Evolutionary conservation across 495 filamentous ascomycete species (phyloP).

Genomic region (Terfezia boudieri): DNA sequence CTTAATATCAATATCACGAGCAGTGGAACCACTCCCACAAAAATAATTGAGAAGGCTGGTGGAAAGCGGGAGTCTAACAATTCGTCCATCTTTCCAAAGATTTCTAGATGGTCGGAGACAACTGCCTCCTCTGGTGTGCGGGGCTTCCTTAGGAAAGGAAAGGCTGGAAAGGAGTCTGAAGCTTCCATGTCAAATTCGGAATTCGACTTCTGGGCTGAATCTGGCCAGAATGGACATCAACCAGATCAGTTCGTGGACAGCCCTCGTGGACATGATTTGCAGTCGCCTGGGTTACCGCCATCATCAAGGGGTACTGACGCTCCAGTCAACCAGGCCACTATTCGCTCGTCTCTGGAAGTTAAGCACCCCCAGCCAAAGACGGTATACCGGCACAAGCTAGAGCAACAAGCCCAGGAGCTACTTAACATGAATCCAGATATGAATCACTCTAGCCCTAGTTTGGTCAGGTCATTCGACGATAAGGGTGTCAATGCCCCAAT

Average conservation of each 20-base stretch:
- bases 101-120: conserved; percentile 93
- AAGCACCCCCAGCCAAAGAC: conserved; percentile 18
- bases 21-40: conserved; percentile 14
- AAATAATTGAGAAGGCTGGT: conserved; percentile 41
- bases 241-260: conserved; percentile 1
- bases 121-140: conserved; percentile 50
- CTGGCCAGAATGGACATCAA: conserved; percentile 6
- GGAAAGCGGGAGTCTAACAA: conserved; percentile 75
- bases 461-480: conserved; percentile 14
- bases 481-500: conserved; percentile 16
- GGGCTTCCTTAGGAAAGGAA: conserved; percentile 12
- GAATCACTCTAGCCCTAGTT: conserved; percentile 9
- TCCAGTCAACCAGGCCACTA: conserved; percentile 1
- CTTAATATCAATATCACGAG: not conserved
- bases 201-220: conserved; percentile 18
- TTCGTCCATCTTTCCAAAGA: conserved; percentile 77
- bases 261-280: conserved; percentile 11
- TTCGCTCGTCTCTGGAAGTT: conserved; percentile 8
- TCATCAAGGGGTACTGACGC: conserved; percentile 18
- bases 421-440: conserved; percentile 8
- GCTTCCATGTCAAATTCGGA: conserved; percentile 14
- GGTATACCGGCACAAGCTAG: conserved; percentile 16
- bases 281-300: conserved; percentile 14
- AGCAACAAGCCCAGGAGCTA: conserved; percentile 17
- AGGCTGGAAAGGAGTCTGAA: conserved; percentile 10